phyloP scores from a whole-genome alignment of 1,284 basidiomycete species.

The Porogramme epimiltina region DNA sequence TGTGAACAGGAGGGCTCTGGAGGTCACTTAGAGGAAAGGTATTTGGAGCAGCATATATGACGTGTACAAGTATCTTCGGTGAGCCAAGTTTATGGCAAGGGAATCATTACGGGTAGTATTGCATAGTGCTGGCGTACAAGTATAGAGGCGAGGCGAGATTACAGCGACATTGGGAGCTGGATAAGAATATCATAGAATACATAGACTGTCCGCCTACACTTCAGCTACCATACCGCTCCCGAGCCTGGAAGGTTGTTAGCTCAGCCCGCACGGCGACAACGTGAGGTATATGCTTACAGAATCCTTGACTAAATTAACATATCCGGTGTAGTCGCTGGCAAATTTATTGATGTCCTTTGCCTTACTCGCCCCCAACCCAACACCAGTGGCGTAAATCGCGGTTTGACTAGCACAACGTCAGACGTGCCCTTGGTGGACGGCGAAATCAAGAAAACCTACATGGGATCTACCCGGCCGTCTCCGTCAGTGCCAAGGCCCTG shows the following conservation, averaged over 20 bases:
- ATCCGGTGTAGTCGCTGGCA: constrained; percentile 69
- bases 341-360: constrained; percentile 82
- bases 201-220: too few species aligned
- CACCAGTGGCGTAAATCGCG: constrained; percentile 84
- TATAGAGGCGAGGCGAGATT: background rate
- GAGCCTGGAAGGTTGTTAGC: constrained; percentile 26
- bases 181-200: constrained; percentile 1
- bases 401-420: constrained; percentile 53
- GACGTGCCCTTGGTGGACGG: background rate
- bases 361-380: constrained; percentile 86
- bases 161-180: constrained; percentile 3
- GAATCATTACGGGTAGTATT: background rate
- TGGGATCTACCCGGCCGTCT: constrained; percentile 85
- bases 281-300: constrained; percentile 32
- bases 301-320: constrained; percentile 77
- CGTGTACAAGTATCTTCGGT: too few species aligned
- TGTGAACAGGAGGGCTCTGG: too few species aligned
- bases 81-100: background rate
- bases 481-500: constrained; percentile 81
- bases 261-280: background rate
- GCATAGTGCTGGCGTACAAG: background rate
- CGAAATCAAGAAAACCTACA: constrained; percentile 46
- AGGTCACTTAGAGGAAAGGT: too few species aligned
- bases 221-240: constrained; percentile 34
- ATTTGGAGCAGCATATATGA: too few species aligned